Evolutionary conservation across 2,329 filamentous ascomycete genomes (phyloP), one percentile per base, ranked within the genome.

Genomic region (Coleophoma cylindrospora): DNA sequence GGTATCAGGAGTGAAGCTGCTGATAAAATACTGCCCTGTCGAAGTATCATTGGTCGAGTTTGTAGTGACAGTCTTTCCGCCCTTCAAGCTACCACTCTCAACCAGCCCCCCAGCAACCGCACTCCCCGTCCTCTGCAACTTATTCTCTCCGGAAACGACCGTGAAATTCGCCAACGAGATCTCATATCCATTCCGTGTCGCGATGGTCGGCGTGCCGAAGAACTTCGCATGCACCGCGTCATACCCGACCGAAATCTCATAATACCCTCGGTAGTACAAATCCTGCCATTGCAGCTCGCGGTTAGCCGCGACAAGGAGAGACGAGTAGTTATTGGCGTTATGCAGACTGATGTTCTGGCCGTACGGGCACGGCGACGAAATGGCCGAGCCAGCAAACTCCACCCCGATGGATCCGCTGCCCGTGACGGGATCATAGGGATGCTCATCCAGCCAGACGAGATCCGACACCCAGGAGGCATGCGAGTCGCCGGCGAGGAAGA

Each of bases 181-280:
- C 61, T 89, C 86, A 64, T 80, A 79, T 0, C 74, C 70, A 58
- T 86, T 87, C 40, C 81, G 72, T 4, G 68, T 75, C 21, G 77
- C 69, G 5, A 86, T 72, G 1, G 76, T 82, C 0, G 84, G 83
- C 61, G 77, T 61, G 38, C 82, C 86, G 57, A 83, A 90, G 68
- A 77, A 90, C 12, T 73, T 72, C 0, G 85, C 85, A n/a, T 77
- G 70, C 2, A 86, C 73, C 41, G 76, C 69, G 11, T 83, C 72
- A 19, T 78, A 72, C 17, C 69, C 72, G 49, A 87, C 70, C 44
- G 77, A 74, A 38, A 89, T 69, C 61, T 86, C 77, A 57, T 82
- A 89, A 68, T 90, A 90, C 1, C 86, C 87, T 15, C 86, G 75
- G 65, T 89, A 90, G 64, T 86, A 89, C 8, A 83, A 65, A 50